These are phyloP conservation scores for Baudoinia panamericana DNA, from an alignment of 495 filamentous ascomycete genomes.

Conservation along the genomic window DNA sequence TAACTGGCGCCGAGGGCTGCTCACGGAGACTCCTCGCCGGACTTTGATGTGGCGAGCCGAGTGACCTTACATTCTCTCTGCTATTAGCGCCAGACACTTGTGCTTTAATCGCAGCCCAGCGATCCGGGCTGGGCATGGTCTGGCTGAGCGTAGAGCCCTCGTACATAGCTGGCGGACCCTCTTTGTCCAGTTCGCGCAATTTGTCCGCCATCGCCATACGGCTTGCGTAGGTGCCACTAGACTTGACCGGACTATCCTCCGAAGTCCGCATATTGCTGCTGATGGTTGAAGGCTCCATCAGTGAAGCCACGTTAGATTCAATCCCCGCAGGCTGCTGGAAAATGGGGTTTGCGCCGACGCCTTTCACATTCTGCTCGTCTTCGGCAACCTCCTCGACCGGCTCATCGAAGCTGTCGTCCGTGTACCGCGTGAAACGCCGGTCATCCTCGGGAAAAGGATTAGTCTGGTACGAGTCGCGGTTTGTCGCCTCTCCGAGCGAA, in stretches of 20 bases:
- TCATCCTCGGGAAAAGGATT: slow-evolving; percentile 36
- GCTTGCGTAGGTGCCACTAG: slow-evolving; percentile 9
- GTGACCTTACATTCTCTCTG: not conserved
- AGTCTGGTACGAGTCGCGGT: slow-evolving; percentile 27
- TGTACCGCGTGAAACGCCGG: slow-evolving; percentile 47
- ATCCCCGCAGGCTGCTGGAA: slow-evolving; percentile 58
- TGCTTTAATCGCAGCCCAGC: slow-evolving; percentile 19
- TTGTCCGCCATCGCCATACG: slow-evolving; percentile 13
- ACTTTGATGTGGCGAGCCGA: slow-evolving; percentile 8
- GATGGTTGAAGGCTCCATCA: slow-evolving; percentile 60
- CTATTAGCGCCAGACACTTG: slow-evolving; percentile 12
- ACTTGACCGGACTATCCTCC: not conserved
- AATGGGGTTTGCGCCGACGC: slow-evolving; percentile 56
- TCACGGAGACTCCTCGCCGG: slow-evolving; percentile 21
- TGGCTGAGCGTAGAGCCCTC: slow-evolving; percentile 20
- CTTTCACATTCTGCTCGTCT: slow-evolving; percentile 50
- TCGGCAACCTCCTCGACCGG: slow-evolving; percentile 46
- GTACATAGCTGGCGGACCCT: slow-evolving; percentile 15
- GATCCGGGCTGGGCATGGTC: slow-evolving; percentile 22
- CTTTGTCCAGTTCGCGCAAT: slow-evolving; percentile 17
- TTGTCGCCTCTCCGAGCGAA: slow-evolving; percentile 33
- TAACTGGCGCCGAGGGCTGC: slow-evolving; percentile 30
- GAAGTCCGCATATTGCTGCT: slow-evolving; percentile 26
- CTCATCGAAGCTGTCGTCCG: slow-evolving; percentile 50
- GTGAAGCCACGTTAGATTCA: slow-evolving; percentile 77